Conservation (phyloP, 2,329 filamentous ascomycete species). For the Akanthomyces muscarius region DNA sequence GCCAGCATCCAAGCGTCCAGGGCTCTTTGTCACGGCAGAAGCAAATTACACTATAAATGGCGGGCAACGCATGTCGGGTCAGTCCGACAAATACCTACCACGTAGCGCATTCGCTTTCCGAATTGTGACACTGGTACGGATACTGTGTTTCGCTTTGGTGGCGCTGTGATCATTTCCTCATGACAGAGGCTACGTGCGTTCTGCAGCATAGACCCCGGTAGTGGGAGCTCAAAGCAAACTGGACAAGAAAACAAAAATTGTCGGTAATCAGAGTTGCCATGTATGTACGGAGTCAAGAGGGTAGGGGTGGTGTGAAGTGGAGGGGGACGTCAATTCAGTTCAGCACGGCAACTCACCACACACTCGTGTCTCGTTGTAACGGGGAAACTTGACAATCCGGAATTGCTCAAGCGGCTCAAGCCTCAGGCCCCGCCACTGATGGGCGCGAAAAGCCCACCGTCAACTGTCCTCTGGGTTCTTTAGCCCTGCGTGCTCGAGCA, state of each 20-base stretch:
- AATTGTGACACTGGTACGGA: not conserved
- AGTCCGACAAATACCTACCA: not conserved
- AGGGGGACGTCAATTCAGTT: conserved; percentile 1
- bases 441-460: not conserved
- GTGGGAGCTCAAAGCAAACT: not conserved
- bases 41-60: not conserved
- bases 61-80: not conserved
- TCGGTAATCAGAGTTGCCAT: not conserved
- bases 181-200: conserved; percentile 8
- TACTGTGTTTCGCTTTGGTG: not conserved
- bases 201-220: not conserved
- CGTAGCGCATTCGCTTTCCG: not conserved
- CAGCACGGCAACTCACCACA: conserved; percentile 1
- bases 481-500: not conserved
- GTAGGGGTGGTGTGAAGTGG: not conserved
- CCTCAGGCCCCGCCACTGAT: conserved; percentile 6
- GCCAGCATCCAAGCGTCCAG: not conserved
- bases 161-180: conserved; percentile 4
- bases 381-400: not conserved
- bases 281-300: too few species aligned
- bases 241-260: not conserved
- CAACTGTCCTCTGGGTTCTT: not conserved
- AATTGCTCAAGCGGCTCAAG: conserved; percentile 10
- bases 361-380: conserved; percentile 2
- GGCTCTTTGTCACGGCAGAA: not conserved